Percentiles rank a stretch among this genome's conserved stretches.
Evolutionary conservation across 495 filamentous ascomycete genomes (phyloP).

Genomic region (Penicillium crystallinum): DNA sequence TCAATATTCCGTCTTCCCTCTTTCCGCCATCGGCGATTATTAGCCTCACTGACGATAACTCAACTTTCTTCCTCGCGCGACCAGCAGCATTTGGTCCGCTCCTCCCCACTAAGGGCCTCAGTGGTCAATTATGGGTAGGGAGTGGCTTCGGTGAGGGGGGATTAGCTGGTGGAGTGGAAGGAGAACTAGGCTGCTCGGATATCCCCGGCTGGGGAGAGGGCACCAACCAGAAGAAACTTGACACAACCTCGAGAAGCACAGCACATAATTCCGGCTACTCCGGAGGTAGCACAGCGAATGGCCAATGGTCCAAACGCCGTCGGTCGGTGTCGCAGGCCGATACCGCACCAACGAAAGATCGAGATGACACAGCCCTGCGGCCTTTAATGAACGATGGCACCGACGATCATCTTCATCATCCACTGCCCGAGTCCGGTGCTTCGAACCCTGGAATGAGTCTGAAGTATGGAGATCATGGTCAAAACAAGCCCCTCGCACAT

Average conservation of each 20-base stretch:
- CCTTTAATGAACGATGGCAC: slow-evolving; percentile 69
- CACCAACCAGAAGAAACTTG: slow-evolving; percentile 29
- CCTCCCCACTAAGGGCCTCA: slow-evolving; percentile 68
- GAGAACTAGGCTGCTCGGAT: slow-evolving; percentile 96
- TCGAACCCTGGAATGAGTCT: slow-evolving; percentile 27
- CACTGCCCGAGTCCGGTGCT: slow-evolving; percentile 46
- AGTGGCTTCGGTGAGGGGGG: slow-evolving; percentile 80
- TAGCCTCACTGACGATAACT: slow-evolving; percentile 95
- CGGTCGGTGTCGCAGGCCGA: slow-evolving; percentile 26
- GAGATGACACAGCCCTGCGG: slow-evolving; percentile 10
- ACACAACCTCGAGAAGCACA: slow-evolving; percentile 20
- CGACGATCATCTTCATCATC: slow-evolving; percentile 82
- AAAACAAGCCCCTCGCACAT: slow-evolving; percentile 51
- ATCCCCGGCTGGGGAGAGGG: slow-evolving; percentile 83
- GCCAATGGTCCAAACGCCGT: slow-evolving; percentile 19
- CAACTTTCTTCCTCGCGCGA: slow-evolving; percentile 88
- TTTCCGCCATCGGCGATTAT: slow-evolving; percentile 95
- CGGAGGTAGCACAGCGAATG: slow-evolving; percentile 21
- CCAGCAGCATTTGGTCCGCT: slow-evolving; percentile 90
- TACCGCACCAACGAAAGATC: slow-evolving; percentile 15
- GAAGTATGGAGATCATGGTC: slow-evolving; percentile 37
- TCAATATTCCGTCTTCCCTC: slow-evolving; percentile 65
- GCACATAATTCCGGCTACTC: slow-evolving; percentile 28
- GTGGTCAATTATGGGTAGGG: slow-evolving; percentile 83
- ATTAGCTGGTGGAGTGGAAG: slow-evolving; percentile 52